Evolutionary conservation across 768 basidiomycete species (phyloP).

Genomic region (Lactarius evosmus): DNA sequence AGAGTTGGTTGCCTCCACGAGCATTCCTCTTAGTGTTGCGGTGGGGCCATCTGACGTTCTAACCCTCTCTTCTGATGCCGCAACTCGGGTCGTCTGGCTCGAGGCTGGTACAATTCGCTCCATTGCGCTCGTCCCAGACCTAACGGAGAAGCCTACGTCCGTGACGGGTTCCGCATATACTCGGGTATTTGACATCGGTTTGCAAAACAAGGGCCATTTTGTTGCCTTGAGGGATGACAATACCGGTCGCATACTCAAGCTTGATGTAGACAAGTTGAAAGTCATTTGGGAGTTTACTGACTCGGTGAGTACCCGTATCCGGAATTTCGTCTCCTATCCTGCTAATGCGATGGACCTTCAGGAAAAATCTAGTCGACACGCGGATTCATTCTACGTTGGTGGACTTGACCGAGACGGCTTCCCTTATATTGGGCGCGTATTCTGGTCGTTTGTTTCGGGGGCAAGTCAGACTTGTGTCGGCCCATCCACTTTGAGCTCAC

Average conservation of each 20-base stretch:
- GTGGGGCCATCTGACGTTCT: slow-evolving; percentile 39
- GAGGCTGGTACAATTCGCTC: slow-evolving; percentile 51
- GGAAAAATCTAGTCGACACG: slow-evolving; percentile 42
- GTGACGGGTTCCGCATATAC: slow-evolving; percentile 47
- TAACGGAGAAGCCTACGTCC: slow-evolving; percentile 46
- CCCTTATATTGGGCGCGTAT: slow-evolving; percentile 58
- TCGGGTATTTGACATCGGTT: slow-evolving; percentile 58
- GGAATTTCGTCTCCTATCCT: background rate
- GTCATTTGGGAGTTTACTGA: slow-evolving; percentile 54
- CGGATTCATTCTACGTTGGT: slow-evolving; percentile 57
- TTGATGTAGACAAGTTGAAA: slow-evolving; percentile 45
- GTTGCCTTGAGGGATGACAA: slow-evolving; percentile 59
- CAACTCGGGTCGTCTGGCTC: slow-evolving; percentile 47
- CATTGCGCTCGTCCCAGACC: slow-evolving; percentile 48
- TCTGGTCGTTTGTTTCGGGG: slow-evolving; percentile 56
- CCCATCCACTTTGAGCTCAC: background rate
- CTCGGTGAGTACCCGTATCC: slow-evolving; percentile 41
- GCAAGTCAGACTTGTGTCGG: slow-evolving; percentile 40
- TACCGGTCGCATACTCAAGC: slow-evolving; percentile 51
- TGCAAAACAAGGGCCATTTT: slow-evolving; percentile 54
- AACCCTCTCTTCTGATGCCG: slow-evolving; percentile 31
- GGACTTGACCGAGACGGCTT: slow-evolving; percentile 48
- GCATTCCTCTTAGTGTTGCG: slow-evolving; percentile 52
- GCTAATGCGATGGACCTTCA: slow-evolving; percentile 28
- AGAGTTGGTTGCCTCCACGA: slow-evolving; percentile 43